Conservation (phyloP, 2,329 filamentous ascomycete genomes). For the Fusarium succisae region DNA sequence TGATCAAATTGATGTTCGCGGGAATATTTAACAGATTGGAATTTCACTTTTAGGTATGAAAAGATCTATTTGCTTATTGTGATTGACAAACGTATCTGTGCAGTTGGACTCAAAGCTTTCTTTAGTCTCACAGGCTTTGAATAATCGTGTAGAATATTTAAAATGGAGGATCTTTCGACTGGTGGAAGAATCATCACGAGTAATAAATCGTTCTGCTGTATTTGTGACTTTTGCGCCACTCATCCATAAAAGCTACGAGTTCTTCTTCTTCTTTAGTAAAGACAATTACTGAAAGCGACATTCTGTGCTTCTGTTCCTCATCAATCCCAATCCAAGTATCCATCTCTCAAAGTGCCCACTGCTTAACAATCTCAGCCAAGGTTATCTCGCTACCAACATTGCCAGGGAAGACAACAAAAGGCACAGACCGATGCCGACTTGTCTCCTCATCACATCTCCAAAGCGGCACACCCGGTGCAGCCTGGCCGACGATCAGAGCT, state of each 20-base stretch:
- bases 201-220: neutral
- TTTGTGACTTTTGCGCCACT: accelerated
- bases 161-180: neutral
- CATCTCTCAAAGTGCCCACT: neutral
- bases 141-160: neutral
- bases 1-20: neutral
- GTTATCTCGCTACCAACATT: slow-evolving; percentile 21
- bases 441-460: slow-evolving; percentile 65
- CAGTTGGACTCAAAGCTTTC: neutral
- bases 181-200: neutral
- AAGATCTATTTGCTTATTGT: neutral
- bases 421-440: slow-evolving; percentile 59
- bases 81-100: neutral
- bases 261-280: neutral
- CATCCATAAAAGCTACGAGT: accelerated
- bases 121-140: accelerated
- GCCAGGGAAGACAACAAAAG: slow-evolving; percentile 50
- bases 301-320: neutral
- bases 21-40: accelerated
- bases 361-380: neutral
- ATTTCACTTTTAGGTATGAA: neutral
- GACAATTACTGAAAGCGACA: too few species aligned
- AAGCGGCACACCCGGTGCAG: slow-evolving; percentile 64
- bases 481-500: slow-evolving; percentile 64
- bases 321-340: neutral